Evolutionary conservation across 2,329 filamentous ascomycete genomes (phyloP), one percentile per base, ranked within the genome.

Genomic region (Stemphylium vesicarium): DNA sequence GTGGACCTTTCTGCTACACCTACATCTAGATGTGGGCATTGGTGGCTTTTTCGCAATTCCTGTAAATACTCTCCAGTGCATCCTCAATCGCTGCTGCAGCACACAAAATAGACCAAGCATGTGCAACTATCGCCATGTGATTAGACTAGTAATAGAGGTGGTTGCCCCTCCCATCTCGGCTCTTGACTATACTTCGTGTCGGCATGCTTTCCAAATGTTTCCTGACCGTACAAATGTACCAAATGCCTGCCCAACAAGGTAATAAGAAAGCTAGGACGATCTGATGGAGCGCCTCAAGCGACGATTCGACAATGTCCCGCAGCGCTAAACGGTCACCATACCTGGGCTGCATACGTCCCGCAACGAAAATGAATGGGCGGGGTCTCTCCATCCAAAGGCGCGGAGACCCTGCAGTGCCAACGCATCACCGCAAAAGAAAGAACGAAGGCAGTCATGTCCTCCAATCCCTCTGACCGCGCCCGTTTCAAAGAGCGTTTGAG

Each of bases 1-100:
- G 57, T n/a, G 79, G 79, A 2, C 77, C 75, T n/a, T 80, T 80
- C 58, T 81, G 78, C 62, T 81, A 81, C 56, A 71, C 78, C 4
- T 81, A 81, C 57, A 56, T 72, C 36, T 72, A 62, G 46, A 56
- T 22, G 22, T 15, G 37, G 8, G 5, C n/a, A 10, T 24, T 29
- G 13, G 9, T 33, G 20, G 10, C 2, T 33, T 9, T 38, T 44
- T 44, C 29, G 22, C 16, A 29, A 41, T 54, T 51, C 31, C 15
- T 52, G 49, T 53, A 55, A 15, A 58, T 48, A 57, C 31, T 58
- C 51, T 32, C 31, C 35, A 16, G 37, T 53, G 40, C 31, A 57
- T 35, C 26, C n/a, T 12, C 3, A 20, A 24, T 38, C 43, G 18
- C 37, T 45, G 22, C 32, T 44, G 35, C n/a, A 20, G 36, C 24